Base-by-base conservation (phyloP, 768 basidiomycete genomes). In the Roridomyces roridus region DNA sequence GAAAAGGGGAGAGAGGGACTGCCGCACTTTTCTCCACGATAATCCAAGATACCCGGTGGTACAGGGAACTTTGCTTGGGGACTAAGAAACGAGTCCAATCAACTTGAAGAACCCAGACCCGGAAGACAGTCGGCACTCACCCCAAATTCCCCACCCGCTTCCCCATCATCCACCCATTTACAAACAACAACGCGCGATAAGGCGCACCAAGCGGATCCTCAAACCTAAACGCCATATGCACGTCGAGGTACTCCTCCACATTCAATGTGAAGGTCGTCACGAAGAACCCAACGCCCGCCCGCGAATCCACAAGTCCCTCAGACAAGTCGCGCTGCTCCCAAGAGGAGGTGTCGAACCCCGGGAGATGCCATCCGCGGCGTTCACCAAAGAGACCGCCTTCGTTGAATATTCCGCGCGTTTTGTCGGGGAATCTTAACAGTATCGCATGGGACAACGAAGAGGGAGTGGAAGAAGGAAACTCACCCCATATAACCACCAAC, bases 151-250 rank as follows among this genome's bases (percentile, higher is more conserved):
- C 85, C 18, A 88, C 80, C 21, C 86, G 70, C 71, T 92, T 93
- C 10, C 92, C 92, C 83, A 91, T 91, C 84, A 88, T 87, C 92
- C 92, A 94, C 8, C 92, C 92, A 63, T 94, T 93, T 23, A 94
- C 87, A 56, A 89, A 93, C 42, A 93, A 64, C 35, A 85, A 76
- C 6, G 87, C 88, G n/a, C 91, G 81, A 63, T 92, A 93, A 20
- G 89, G 78, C 60, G 89, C 83, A 4, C 80, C 79, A 6, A 77
- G 66, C 1, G 79, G 72, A 43, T 86, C 80, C 42, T 85, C 81
- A 67, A 93, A 93, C 1, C 79, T 83, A 67, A 93, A 91, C n/a
- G 87, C 88, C 64, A 93, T 74, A 56, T 84, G 83, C 9, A 84
- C 80, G 64, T 94, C 92, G 20, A 83, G 72, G 23, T 79, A 84